These are phyloP conservation scores for Houttuynia cordata DNA, from an alignment of 164 flowering plant genomes.

Conservation along the genomic window DNA sequence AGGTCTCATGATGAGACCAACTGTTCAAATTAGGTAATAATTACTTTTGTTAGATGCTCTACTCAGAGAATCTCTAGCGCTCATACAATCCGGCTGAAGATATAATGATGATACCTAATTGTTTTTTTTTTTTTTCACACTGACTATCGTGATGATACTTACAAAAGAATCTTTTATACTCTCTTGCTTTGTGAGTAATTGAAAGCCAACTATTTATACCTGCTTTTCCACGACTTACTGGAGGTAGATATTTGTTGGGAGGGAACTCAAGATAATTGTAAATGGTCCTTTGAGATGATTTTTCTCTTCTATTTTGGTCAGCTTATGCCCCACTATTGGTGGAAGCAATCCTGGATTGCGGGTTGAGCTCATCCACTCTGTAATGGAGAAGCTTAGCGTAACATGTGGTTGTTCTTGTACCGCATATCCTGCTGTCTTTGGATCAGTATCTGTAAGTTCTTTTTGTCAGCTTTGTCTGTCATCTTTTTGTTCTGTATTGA, in stretches of 20 bases:
- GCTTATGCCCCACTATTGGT: conserved; percentile 83
- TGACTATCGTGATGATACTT: no score
- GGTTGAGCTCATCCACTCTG: conserved; percentile 70
- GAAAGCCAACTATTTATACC: no score
- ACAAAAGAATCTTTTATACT: no score
- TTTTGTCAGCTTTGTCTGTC: neutral
- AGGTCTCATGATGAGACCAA: conserved; percentile 81
- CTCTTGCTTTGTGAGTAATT: neutral
- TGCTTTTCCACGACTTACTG: neutral
- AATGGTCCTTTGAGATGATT: neutral
- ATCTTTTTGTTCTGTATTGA: neutral
- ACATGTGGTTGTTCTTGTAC: conserved; percentile 59
- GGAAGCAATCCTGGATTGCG: conserved; percentile 90
- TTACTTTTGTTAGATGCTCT: neutral
- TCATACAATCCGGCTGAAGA: neutral
- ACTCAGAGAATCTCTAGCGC: neutral
- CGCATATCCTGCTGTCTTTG: conserved; percentile 67
- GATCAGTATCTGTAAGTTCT: conserved; percentile 65
- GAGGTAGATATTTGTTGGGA: neutral
- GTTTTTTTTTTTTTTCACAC: no score
- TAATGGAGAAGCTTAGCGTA: conserved; percentile 67
- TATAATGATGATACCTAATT: no score
- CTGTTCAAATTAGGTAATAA: conserved; percentile 59
- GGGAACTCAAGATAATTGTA: neutral
- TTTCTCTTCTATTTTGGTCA: conserved; percentile 17